Conservation (phyloP, 2,329 filamentous ascomycete genomes). For the Sporothrix dimorphospora region DNA sequence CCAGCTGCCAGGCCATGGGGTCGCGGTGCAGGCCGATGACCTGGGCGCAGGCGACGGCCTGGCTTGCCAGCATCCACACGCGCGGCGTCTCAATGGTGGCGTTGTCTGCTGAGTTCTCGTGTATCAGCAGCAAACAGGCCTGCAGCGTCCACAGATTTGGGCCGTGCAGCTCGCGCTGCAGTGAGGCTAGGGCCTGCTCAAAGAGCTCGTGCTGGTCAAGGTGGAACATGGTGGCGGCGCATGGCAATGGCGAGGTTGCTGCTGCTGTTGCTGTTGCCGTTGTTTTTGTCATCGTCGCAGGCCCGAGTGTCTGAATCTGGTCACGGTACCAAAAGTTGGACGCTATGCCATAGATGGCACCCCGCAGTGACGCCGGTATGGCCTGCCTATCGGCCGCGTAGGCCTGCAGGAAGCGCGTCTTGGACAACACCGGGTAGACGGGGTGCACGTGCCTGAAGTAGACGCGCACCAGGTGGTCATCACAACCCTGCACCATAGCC, state of each 20-base stretch:
- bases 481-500: slow-evolving; percentile 46
- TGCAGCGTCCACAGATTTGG: slow-evolving; percentile 52
- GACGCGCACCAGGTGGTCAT: slow-evolving; percentile 47
- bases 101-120: slow-evolving; percentile 50
- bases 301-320: not conserved
- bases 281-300: not conserved
- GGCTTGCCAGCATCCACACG: slow-evolving; percentile 49
- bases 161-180: slow-evolving; percentile 51
- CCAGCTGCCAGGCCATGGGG: slow-evolving; percentile 47
- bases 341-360: slow-evolving; percentile 50
- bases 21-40: slow-evolving; percentile 53
- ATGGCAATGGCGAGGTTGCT: not conserved
- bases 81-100: slow-evolving; percentile 52
- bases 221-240: slow-evolving; percentile 4
- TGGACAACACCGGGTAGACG: slow-evolving; percentile 49
- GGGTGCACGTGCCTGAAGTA: slow-evolving; percentile 53
- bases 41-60: slow-evolving; percentile 50
- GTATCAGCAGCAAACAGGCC: slow-evolving; percentile 50
- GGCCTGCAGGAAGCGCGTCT: slow-evolving; percentile 47
- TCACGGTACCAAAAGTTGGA: slow-evolving; percentile 46
- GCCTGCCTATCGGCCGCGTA: slow-evolving; percentile 45
- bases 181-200: slow-evolving; percentile 47
- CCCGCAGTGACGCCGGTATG: slow-evolving; percentile 50
- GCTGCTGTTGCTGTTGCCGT: no score
- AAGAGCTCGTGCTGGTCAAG: slow-evolving; percentile 49